Evolutionary conservation across 2,329 filamentous ascomycete species (phyloP), one percentile per base, ranked within the genome.

Genomic region (Aspergillus candidus): DNA sequence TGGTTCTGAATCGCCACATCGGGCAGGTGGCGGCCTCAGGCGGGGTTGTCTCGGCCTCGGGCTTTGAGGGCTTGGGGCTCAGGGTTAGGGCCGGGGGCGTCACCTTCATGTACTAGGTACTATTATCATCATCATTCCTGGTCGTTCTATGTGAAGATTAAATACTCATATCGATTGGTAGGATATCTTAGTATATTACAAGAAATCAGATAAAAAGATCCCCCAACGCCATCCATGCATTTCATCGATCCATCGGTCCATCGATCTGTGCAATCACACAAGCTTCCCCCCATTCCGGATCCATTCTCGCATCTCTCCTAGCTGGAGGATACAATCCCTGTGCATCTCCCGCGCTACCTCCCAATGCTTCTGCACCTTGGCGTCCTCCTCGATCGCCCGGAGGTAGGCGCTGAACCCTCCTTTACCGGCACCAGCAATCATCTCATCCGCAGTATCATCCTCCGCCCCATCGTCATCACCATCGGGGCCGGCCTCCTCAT

Each of bases 311-410:
- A 68, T 50, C 27, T 59, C 51, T 4, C 67, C 68, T 32, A 74
- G 58, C 15, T 67, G 63, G 34, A 62, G 43, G 44, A 75, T 66
- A 51, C 65, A 68, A 10, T 67, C 61, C 30, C 63, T 57, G 50
- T 75, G 72, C 45, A 65, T 50, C 43, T 75, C 72, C 46, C 66
- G 68, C 4, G 71, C 70, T 11, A 73, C 63, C 34, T 73, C 67
- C 72, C 71, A 75, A 52, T 73, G 71, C 42, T 67, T 61, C n/a
- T 68, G 59, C 36, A 73, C 69, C 38, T 62, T 61, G 11, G 59
- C 58, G 46, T 74, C 71, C 48, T 75, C 70, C 32, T 73, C 62
- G 13, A 75, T 51, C 13, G 67, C 68, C 36, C 67, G 63, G 46
- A 72, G 58, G 46, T 75, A 74, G 2, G 67, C 67, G 31, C 57